Base-by-base conservation (phyloP, 23 red algal genomes). In the Gracilaria domingensis region DNA sequence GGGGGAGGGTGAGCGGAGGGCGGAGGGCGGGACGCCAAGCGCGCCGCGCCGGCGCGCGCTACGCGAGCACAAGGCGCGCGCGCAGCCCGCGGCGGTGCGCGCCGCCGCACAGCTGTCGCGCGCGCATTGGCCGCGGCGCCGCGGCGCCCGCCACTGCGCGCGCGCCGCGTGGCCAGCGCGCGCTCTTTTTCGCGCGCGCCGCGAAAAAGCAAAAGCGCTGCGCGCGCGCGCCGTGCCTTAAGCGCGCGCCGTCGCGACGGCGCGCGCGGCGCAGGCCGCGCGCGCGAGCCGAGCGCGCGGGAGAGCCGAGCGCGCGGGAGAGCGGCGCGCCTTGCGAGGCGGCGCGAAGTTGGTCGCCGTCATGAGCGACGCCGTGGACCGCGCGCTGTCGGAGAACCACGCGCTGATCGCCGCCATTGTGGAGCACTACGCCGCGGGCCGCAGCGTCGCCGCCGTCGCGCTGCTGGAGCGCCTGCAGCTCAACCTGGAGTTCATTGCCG, bases 401-500 rank as follows among this genome's bases (percentile, higher is more conserved):
- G 80, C 90, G 35, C 69, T 93, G 36, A 93, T 93, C 55, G 80
- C 64, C 26, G 80, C 90, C 69, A 85, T 93, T 30, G 59, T 93
- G 30, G 79, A 84, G 39, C 80, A 84, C 25, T 79, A 86, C 32
- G 65, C 79, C 25, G 80, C 70, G 24, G 79, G 90, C 21, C 80
- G 90, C 4, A 44, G 29, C 29, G 67, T 62, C 17, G 80, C 80
- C 0, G 90, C 82, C 38, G 70, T 78, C 4, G 66, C 64, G 16
- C 81, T 93, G 33, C 69, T 93, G 44, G 80, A 79, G 29, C 82
- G 80, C 18, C 65, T 93, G 42, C 90, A 93, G 54, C 62, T 53
- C 24, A 93, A 93, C 82, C 81, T 93, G 17, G 90, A 83, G 33
- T 93, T 66, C 81, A 84, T 93, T 57, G 80, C 80, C 47, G 79